Conservation (phyloP, 805 yeast genomes). For the Starmerella geochares region DNA sequence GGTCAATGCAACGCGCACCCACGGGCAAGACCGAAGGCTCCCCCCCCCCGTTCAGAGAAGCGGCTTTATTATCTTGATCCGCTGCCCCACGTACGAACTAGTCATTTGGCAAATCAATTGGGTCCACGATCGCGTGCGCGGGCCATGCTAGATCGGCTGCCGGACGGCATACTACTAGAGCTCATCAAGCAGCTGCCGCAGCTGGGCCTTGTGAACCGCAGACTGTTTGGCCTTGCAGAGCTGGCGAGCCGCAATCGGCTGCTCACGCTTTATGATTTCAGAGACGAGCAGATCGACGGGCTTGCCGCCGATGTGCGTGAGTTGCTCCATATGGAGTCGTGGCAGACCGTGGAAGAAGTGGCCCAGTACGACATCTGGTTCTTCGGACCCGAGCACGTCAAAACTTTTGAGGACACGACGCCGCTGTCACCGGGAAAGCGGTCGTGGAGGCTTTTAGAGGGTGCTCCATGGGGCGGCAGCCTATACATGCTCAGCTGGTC, state of each 20-base stretch:
- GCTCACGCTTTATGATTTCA: conserved; percentile 11
- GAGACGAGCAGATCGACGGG: conserved; percentile 16
- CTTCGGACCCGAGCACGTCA: conserved; percentile 22
- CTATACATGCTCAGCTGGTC: conserved; percentile 12
- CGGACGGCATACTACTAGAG: conserved; percentile 14
- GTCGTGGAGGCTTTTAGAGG: conserved; percentile 6
- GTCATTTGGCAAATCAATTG: neutral
- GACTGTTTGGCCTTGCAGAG: conserved; percentile 18
- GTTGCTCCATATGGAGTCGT: conserved; percentile 18
- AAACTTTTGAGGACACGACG: neutral
- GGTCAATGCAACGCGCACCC: neutral
- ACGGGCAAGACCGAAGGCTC: too few species aligned
- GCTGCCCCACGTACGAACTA: neutral
- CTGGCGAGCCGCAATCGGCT: conserved; percentile 12
- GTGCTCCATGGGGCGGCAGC: conserved; percentile 16
- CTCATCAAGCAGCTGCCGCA: conserved; percentile 15
- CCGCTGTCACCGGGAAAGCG: neutral
- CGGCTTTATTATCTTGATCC: too few species aligned
- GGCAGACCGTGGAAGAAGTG: conserved; percentile 20
- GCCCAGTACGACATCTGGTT: conserved; percentile 23
- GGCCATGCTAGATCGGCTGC: conserved; percentile 19
- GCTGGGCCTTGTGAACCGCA: conserved; percentile 17
- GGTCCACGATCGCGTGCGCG: neutral
- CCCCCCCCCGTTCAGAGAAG: too few species aligned
- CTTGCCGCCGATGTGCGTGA: conserved; percentile 16